These are phyloP conservation scores for Suillus subalutaceus DNA, from an alignment of 768 basidiomycete species.

Conservation along the genomic window DNA sequence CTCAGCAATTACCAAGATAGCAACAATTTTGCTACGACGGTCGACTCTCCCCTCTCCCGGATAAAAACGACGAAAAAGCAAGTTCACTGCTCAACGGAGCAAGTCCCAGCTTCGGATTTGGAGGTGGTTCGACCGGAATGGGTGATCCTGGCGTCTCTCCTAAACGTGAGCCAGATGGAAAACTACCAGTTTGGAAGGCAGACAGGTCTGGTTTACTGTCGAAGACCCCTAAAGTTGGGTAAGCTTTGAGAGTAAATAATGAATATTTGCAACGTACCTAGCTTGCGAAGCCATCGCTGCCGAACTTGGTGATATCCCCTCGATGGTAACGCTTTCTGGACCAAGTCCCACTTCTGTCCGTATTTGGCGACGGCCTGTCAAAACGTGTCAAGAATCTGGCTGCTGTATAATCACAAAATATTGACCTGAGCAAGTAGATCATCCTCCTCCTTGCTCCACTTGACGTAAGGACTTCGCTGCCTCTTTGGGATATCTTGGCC, in stretches of 20 bases:
- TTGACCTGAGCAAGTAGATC: conserved; percentile 41
- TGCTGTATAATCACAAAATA: neutral
- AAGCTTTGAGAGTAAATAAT: conserved; percentile 2
- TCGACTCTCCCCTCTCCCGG: conserved; percentile 19
- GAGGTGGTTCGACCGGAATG: conserved; percentile 25
- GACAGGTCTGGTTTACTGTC: conserved; percentile 39
- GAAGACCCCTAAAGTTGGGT: conserved; percentile 30
- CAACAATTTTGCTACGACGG: conserved; percentile 7
- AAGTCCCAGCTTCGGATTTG: conserved; percentile 40
- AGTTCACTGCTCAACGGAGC: conserved; percentile 42
- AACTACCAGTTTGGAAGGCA: conserved; percentile 33
- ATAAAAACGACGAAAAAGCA: conserved; percentile 29
- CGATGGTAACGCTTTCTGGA: conserved; percentile 43
- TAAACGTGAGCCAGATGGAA: conserved; percentile 17
- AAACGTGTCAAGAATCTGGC: conserved; percentile 2
- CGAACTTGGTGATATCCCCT: conserved; percentile 47
- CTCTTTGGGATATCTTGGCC: conserved; percentile 38
- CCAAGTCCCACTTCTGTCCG: conserved; percentile 43
- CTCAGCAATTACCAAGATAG: neutral
- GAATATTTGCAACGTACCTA: conserved; percentile 28
- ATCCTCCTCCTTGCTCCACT: conserved; percentile 47
- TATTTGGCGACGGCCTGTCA: conserved; percentile 41
- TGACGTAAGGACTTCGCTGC: conserved; percentile 43
- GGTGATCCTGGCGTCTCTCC: conserved; percentile 13
- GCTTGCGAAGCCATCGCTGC: conserved; percentile 45